phyloP scores from a whole-genome alignment of 805 yeast species.

The Phaffomyces opuntiae region DNA sequence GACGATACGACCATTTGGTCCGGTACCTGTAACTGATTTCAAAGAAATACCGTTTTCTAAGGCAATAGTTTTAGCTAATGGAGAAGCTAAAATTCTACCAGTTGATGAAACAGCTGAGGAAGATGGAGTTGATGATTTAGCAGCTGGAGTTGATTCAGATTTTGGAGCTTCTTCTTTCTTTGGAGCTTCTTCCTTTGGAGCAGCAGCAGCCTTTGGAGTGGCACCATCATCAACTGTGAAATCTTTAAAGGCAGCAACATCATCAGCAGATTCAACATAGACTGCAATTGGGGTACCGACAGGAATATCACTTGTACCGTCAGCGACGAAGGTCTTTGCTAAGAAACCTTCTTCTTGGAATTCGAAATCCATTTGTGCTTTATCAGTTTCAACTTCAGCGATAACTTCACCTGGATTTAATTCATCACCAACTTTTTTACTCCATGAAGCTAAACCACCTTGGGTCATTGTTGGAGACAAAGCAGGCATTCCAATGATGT shows the following conservation, averaged over 20 bases:
- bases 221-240: conserved; percentile 68
- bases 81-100: conserved; percentile 86
- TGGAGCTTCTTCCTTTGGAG: conserved; percentile 17
- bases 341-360: conserved; percentile 94
- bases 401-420: conserved; percentile 88
- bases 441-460: conserved; percentile 88
- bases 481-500: conserved; percentile 95
- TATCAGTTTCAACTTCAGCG: conserved; percentile 97
- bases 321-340: conserved; percentile 79
- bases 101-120: too few relatives aligned
- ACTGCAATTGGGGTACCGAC: conserved; percentile 97
- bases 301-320: conserved; percentile 83
- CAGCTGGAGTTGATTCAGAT: conserved; percentile 29
- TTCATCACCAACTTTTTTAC: conserved; percentile 82
- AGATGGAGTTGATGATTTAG: too few relatives aligned
- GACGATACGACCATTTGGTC: conserved; percentile 92
- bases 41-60: conserved; percentile 85
- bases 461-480: conserved; percentile 99
- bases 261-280: conserved; percentile 79
- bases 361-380: conserved; percentile 97
- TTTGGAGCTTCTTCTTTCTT: conserved; percentile 23
- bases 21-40: conserved; percentile 81
- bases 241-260: conserved; percentile 81
- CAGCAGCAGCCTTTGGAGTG: conserved; percentile 15
- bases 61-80: conserved; percentile 89